phyloP scores from a whole-genome alignment of 805 yeast species.

The Metschnikowia gruessii region DNA sequence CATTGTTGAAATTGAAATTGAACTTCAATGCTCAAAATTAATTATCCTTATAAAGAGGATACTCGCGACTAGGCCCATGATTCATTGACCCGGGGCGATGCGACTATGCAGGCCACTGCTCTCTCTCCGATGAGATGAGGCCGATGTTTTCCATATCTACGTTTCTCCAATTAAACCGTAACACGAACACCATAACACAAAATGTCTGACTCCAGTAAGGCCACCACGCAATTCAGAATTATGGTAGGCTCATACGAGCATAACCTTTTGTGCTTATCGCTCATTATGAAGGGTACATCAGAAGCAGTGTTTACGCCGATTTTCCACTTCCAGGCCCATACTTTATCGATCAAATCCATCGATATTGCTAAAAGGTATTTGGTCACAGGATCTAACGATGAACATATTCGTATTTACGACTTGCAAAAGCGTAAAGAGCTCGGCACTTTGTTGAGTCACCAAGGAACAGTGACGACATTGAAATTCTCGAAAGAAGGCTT shows the following conservation, averaged over 20 bases:
- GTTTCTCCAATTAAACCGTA: background rate
- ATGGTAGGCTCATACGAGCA: constrained; percentile 97
- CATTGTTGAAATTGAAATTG: no score
- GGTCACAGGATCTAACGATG: constrained; percentile 94
- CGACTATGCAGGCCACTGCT: constrained; percentile 3
- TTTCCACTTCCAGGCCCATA: constrained; percentile 94
- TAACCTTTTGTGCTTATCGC: constrained; percentile 77
- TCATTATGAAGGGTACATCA: constrained; percentile 54
- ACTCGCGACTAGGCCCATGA: no score
- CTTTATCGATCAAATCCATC: constrained; percentile 80
- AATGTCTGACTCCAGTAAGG: constrained; percentile 11
- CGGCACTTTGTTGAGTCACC: constrained; percentile 85
- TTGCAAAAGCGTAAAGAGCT: constrained; percentile 89
- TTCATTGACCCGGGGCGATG: no score
- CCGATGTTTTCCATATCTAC: background rate
- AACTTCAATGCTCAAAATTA: no score
- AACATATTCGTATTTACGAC: constrained; percentile 91
- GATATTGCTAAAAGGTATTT: constrained; percentile 81
- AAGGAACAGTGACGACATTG: constrained; percentile 80
- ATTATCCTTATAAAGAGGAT: no score
- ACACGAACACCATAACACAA: background rate
- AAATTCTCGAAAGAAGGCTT: constrained; percentile 58
- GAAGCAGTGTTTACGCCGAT: constrained; percentile 74
- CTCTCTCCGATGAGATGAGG: constrained; percentile 7
- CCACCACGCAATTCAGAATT: constrained; percentile 57